A percentile compares a stretch with the other conserved stretches of the same genome.
These are phyloP conservation scores for Diatrype stigma DNA, from an alignment of 2,329 filamentous ascomycete species.

Conservation along the genomic window DNA sequence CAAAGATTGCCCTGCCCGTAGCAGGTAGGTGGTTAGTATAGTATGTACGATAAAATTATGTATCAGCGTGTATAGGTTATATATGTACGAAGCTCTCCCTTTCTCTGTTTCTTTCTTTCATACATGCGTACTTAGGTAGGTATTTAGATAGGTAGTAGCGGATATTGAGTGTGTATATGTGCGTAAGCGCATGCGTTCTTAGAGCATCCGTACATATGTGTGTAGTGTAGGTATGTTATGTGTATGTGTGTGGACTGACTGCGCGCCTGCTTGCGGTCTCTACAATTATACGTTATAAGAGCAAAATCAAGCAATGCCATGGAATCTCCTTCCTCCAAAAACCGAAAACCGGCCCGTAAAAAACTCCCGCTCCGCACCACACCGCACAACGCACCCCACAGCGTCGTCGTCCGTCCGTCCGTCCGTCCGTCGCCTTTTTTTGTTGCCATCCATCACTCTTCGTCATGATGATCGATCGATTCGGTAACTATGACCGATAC, in stretches of 20 bases:
- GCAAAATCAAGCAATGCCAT: not conserved
- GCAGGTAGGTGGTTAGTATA: not conserved
- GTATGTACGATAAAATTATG: not conserved
- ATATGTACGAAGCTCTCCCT: not conserved
- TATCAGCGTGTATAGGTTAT: not conserved
- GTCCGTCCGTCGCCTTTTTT: no score
- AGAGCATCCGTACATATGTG: not conserved
- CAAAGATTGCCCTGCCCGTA: not conserved
- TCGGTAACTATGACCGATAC: not conserved
- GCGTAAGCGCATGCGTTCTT: not conserved
- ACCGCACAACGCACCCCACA: not conserved
- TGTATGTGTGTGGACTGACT: not conserved
- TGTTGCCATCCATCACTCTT: no score
- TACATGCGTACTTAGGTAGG: not conserved
- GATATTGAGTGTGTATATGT: no score
- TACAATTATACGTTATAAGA: not conserved
- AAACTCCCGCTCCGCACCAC: not conserved
- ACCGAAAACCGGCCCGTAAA: not conserved
- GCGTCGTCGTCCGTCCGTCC: no score
- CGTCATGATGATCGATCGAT: not conserved
- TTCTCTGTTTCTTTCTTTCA: not conserved
- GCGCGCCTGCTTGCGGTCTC: not conserved
- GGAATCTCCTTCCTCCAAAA: not conserved
- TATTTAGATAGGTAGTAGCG: not conserved
- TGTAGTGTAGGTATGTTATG: no score